Percentiles rank a stretch among this genome's conserved stretches.
phyloP scores from a whole-genome alignment of 805 yeast species.

The Gaillardinia entomophila region DNA sequence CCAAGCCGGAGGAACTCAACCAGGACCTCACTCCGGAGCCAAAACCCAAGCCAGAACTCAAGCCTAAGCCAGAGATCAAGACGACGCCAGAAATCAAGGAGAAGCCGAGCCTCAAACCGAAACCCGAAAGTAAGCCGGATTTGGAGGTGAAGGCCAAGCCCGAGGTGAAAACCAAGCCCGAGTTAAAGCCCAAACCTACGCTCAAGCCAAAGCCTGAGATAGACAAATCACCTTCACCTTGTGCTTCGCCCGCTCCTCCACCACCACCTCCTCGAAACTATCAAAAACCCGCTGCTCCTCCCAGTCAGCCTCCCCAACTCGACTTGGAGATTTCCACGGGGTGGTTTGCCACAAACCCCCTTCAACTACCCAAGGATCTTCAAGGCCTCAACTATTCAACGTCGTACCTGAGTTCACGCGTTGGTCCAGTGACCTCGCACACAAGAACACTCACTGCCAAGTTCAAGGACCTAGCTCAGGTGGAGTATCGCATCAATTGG shows the following conservation, averaged over 20 bases:
- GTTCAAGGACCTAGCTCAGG: slow-evolving; percentile 37
- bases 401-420: slow-evolving; percentile 9
- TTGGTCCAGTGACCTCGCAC: slow-evolving; percentile 6
- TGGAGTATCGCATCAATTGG: slow-evolving; percentile 36
- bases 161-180: slow-evolving; percentile 1
- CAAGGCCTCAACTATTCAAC: slow-evolving; percentile 28
- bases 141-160: slow-evolving; percentile 7
- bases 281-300: slow-evolving; percentile 12
- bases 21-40: background rate
- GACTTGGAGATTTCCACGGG: slow-evolving; percentile 39
- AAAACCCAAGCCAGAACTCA: background rate
- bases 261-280: slow-evolving; percentile 28
- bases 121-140: slow-evolving; percentile 4
- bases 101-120: slow-evolving; percentile 3
- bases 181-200: background rate
- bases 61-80: slow-evolving; percentile 2
- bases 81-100: slow-evolving; percentile 5
- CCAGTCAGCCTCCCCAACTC: slow-evolving; percentile 26
- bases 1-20: slow-evolving; percentile 1
- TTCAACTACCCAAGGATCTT: slow-evolving; percentile 32
- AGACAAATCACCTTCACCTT: slow-evolving; percentile 1
- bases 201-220: slow-evolving; percentile 7
- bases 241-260: slow-evolving; percentile 15
- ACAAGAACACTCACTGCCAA: slow-evolving; percentile 30
- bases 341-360: slow-evolving; percentile 35